These are phyloP conservation scores for Silene latifolia DNA, from an alignment of 148 eudicot species.

Conservation along the genomic window DNA sequence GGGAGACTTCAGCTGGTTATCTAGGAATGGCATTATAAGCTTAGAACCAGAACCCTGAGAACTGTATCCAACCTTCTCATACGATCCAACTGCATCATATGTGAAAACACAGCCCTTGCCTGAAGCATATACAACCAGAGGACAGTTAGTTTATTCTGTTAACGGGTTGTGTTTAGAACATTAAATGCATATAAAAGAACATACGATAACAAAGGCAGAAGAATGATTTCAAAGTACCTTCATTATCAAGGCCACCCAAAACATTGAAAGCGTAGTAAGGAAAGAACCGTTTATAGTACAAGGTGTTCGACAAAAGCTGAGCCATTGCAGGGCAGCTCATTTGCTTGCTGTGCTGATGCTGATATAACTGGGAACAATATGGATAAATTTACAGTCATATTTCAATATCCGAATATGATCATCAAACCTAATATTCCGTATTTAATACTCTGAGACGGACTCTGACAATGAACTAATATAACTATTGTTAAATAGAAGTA, in stretches of 20 bases:
- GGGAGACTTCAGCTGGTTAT: conserved; percentile 97
- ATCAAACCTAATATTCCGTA: background rate
- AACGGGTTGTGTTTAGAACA: background rate
- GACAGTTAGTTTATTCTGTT: background rate
- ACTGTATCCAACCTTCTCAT: conserved; percentile 95
- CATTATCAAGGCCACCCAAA: conserved; percentile 88
- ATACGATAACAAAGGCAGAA: background rate
- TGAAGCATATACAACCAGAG: conserved; percentile 24
- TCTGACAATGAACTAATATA: too few relatives aligned
- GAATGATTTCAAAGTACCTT: conserved; percentile 40
- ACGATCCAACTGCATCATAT: conserved; percentile 98
- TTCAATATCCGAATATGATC: background rate
- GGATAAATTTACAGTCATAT: conserved; percentile 1
- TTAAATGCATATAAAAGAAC: background rate
- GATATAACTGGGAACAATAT: conserved; percentile 53
- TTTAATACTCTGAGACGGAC: background rate
- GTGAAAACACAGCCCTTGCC: conserved; percentile 98
- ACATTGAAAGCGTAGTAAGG: conserved; percentile 94
- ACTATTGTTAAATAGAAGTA: too few relatives aligned
- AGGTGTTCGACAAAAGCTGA: conserved; percentile 90
- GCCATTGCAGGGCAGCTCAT: conserved; percentile 99
- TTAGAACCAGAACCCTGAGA: conserved; percentile 94
- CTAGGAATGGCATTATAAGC: conserved; percentile 90
- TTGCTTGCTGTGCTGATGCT: conserved; percentile 96
- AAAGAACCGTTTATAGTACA: conserved; percentile 93